These are phyloP conservation scores for Yamadazyma paraphyllophila DNA, from an alignment of 805 yeast genomes.

Conservation along the genomic window DNA sequence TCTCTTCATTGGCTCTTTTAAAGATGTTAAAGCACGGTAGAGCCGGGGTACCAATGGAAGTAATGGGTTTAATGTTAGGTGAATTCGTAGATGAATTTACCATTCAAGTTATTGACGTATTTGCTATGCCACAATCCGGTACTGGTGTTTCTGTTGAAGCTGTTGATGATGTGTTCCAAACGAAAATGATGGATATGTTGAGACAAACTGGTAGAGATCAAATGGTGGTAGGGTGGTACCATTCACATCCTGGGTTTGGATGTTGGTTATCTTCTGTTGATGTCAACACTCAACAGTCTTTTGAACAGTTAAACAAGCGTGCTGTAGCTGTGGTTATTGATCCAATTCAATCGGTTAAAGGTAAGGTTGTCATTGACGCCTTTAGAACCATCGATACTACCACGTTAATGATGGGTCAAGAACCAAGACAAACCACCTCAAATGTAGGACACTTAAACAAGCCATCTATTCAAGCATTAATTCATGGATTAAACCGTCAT, in stretches of 20 bases:
- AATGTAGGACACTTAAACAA: slow-evolving; percentile 93
- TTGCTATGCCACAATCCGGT: slow-evolving; percentile 99
- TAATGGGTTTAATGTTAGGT: slow-evolving; percentile 98
- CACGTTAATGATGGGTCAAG: slow-evolving; percentile 90
- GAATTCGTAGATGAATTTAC: slow-evolving; percentile 97
- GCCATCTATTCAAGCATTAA: slow-evolving; percentile 94
- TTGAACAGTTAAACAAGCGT: slow-evolving; percentile 90
- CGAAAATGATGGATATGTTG: slow-evolving; percentile 99
- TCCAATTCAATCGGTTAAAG: slow-evolving; percentile 98
- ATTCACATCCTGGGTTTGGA: slow-evolving; percentile 99
- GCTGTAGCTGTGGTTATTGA: slow-evolving; percentile 99
- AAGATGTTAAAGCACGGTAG: slow-evolving; percentile 98
- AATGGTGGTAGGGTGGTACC: slow-evolving; percentile 99
- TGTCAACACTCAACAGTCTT: slow-evolving; percentile 96
- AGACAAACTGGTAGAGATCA: slow-evolving; percentile 99
- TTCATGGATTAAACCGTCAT: slow-evolving; percentile 95
- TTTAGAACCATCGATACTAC: slow-evolving; percentile 90
- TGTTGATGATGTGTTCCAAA: slow-evolving; percentile 97
- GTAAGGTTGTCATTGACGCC: slow-evolving; percentile 98
- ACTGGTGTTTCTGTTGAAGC: slow-evolving; percentile 99
- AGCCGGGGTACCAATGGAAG: slow-evolving; percentile 78
- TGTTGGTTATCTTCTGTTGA: slow-evolving; percentile 98
- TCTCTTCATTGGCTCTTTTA: slow-evolving; percentile 89
- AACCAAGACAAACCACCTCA: slow-evolving; percentile 96
- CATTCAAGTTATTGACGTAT: slow-evolving; percentile 94